Percentiles rank a stretch among this genome's conserved stretches.
Evolutionary conservation across 1,284 basidiomycete species (phyloP).

Genomic region (Moniliella sp.): DNA sequence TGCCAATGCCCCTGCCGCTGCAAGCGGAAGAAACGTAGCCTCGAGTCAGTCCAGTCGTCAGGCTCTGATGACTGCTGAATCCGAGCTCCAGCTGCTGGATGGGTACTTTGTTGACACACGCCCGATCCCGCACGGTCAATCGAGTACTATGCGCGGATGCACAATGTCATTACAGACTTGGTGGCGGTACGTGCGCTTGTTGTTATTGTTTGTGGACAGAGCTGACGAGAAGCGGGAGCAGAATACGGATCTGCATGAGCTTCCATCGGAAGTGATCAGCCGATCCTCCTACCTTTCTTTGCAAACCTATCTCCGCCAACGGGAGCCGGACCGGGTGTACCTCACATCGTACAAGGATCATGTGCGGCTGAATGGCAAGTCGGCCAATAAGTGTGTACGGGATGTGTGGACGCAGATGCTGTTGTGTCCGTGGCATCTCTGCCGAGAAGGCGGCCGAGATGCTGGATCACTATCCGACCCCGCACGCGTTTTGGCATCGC

Average conservation of each 20-base stretch:
- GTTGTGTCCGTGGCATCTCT: conserved; percentile 39
- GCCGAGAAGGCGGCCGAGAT: conserved; percentile 39
- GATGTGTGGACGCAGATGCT: conserved; percentile 40
- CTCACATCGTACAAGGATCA: conserved; percentile 38
- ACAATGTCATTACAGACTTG: conserved; percentile 35
- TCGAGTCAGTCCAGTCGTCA: no score
- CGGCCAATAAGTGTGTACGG: conserved; percentile 36
- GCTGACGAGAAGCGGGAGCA: no score
- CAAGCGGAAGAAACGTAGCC: no score
- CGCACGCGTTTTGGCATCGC: conserved; percentile 35
- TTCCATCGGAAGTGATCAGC: conserved; percentile 35
- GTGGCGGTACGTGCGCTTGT: conserved; percentile 34
- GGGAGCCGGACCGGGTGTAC: conserved; percentile 26
- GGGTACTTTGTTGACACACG: conserved; percentile 42
- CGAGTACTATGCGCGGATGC: conserved; percentile 38
- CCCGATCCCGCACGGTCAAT: conserved; percentile 38
- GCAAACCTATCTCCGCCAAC: conserved; percentile 32
- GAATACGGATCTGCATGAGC: conserved; percentile 34
- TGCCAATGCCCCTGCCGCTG: no score
- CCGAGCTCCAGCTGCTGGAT: conserved; percentile 41
- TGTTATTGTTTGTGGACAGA: no score
- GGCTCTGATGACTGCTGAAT: conserved; percentile 35
- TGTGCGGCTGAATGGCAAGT: conserved; percentile 39
- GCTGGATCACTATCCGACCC: conserved; percentile 38
- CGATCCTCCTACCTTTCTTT: conserved; percentile 32